Base-by-base conservation (phyloP, 2,329 filamentous ascomycete species). In the Atkinsonella texensis region DNA sequence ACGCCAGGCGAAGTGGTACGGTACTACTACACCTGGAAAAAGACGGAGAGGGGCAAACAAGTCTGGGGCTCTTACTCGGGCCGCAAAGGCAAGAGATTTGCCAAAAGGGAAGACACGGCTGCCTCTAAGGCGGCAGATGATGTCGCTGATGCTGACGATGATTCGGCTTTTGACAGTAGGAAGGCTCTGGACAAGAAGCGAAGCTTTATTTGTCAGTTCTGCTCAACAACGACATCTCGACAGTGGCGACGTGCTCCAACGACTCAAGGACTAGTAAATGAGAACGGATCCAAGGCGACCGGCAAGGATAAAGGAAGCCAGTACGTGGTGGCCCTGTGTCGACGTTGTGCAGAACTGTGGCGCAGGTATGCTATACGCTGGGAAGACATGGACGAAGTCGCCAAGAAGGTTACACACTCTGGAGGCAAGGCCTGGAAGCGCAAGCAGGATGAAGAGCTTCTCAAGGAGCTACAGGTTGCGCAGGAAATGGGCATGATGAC, bases 11-110 rank as follows among this genome's bases (percentile, higher is more conserved):
- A 88, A 53, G 85, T 96, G 55, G 89, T 95, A 28, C 86, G 93
- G 3, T 94, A 87, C 64, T 98, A 97, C 68, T 98, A 98, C 65
- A 87, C 87, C 57, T 98, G 93, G 93, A 98, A 98, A 71, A 97
- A 97, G 69, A 89, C 89, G 0, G 78, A 85, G 2, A 83, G 84
- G 53, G 93, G 93, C 41, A 84, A 80, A 63, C 83, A 93, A 59
- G 83, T 98, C 20, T 96, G 93, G 90, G 89, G 89, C 54, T 87
- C 83, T 57, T 95, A 86, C 60, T 82, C 87, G 48, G 89, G 87
- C 11, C 81, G 91, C 45, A 95, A 94, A 64, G 87, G 88, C 52
- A 94, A 91, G 67, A 95, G 93, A 68, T 88, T 94, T 62, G 82
- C 83, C 42, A 87, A 84, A 63, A 85, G 82, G 59, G 79, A 78